These are phyloP conservation scores for Artomyces pyxidatus DNA, from an alignment of 768 basidiomycete species.

Conservation along the genomic window DNA sequence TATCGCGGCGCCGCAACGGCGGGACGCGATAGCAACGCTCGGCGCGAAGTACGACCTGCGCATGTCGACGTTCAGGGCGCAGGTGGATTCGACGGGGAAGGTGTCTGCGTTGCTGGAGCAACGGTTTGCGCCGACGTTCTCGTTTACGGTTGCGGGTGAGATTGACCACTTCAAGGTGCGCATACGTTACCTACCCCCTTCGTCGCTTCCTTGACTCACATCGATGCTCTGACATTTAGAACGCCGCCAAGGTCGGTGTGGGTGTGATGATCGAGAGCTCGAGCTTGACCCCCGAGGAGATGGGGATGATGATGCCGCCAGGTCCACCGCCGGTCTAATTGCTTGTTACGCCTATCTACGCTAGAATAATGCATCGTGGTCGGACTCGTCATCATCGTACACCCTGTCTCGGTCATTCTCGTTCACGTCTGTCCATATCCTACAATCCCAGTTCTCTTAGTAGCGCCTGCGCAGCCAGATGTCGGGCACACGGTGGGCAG, in stretches of 20 bases:
- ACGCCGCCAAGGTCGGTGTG: constrained; percentile 88
- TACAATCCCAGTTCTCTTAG: not conserved
- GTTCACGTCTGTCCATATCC: not conserved
- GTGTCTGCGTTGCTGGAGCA: constrained; percentile 93
- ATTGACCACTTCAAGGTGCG: constrained; percentile 96
- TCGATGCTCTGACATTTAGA: constrained; percentile 36
- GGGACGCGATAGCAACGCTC: constrained; percentile 88
- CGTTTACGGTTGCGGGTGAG: constrained; percentile 92
- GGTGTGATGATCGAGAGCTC: constrained; percentile 97
- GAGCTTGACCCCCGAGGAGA: constrained; percentile 74
- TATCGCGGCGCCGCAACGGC: constrained; percentile 65
- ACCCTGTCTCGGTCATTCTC: too few relatives aligned
- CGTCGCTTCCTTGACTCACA: not conserved
- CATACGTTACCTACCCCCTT: too few relatives aligned
- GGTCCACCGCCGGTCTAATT: constrained; percentile 14
- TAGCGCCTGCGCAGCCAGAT: too few relatives aligned
- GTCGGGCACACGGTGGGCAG: too few relatives aligned
- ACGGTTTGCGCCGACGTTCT: constrained; percentile 90
- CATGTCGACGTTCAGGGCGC: constrained; percentile 88
- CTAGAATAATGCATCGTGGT: constrained; percentile 15
- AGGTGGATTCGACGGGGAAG: constrained; percentile 91
- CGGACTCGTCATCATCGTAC: not conserved
- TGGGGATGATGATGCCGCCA: constrained; percentile 35
- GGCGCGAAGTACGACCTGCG: constrained; percentile 97
- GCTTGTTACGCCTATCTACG: constrained; percentile 9